Conservation (phyloP, 257 asterid genomes). For the Primulina tabacum region DNA sequence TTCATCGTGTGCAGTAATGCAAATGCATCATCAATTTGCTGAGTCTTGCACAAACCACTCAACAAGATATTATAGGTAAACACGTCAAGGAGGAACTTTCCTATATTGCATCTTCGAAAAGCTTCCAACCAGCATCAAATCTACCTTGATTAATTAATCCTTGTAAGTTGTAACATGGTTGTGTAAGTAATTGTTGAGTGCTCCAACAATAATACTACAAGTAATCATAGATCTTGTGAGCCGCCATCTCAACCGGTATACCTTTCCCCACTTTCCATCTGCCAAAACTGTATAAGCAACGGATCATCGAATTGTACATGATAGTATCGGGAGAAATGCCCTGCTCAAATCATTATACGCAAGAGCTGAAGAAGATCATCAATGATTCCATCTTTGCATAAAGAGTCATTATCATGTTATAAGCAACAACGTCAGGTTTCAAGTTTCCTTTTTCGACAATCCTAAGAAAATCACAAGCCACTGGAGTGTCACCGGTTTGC, state of each 20-base stretch:
- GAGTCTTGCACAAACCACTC: too few species aligned
- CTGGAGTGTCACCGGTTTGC: too few species aligned
- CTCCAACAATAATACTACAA: neutral
- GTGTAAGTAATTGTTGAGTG: too few species aligned
- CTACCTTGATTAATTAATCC: too few species aligned
- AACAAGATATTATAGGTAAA: too few species aligned
- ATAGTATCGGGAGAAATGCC: neutral
- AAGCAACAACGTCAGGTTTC: neutral
- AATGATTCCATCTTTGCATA: constrained; percentile 18
- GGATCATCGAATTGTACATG: constrained; percentile 19
- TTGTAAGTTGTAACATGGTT: too few species aligned
- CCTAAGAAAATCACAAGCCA: constrained; percentile 7
- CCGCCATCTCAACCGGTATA: too few species aligned
- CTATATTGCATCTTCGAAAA: too few species aligned
- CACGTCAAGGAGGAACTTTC: too few species aligned
- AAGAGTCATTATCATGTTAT: constrained; percentile 12
- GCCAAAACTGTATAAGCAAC: constrained; percentile 18
- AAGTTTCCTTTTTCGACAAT: neutral
- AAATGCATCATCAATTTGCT: neutral
- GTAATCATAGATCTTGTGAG: too few species aligned
- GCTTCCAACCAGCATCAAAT: too few species aligned
- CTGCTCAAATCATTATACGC: neutral
- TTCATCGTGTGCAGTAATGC: neutral
- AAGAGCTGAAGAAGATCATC: constrained; percentile 8
- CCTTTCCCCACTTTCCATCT: constrained; percentile 20